Evolutionary conservation across 768 basidiomycete species (phyloP), one percentile per base, ranked within the genome.

Genomic region (Suillus occidentalis): DNA sequence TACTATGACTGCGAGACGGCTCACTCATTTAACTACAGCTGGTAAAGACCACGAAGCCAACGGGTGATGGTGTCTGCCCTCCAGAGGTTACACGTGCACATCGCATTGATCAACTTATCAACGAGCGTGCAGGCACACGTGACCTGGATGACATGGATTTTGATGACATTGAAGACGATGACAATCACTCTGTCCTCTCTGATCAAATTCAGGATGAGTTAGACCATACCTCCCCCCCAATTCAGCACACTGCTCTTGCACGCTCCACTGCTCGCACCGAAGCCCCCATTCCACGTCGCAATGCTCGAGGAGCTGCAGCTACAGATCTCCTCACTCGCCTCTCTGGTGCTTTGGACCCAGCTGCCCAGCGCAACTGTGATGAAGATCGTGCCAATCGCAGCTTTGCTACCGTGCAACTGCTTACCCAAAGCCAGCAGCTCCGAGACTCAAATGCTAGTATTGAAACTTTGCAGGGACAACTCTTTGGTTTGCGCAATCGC

Each of bases 381-480:
- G 71, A 72, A 13, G 69, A 74, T 10, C 65, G 67, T n/a, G 61
- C 72, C 7, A 60, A 62, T n/a, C 65, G 47, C 13, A 67, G 71
- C 9, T 57, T 77, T 49, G 71, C 73, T n/a, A 72, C 62, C 43
- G 70, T 68, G 0, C 76, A 78, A 45, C 39, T 72, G 10, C 58
- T 74, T 25, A 67, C 69, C 12, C 45, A 75, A 20, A 65, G 66
- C 1, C 68, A 72, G 36, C 75, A 77, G 61, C 70, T 77, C n/a
- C 64, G 70, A 25, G 72, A 77, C 43, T 14, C 18, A 47, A 64
- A 14, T 66, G 31, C 31, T 4, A 31, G 63, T 2, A 64, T 66
- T 37, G 66, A 75, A 16, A 55, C 53, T n/a, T 68, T 77, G 14
- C 68, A 66, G 18, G 61, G 62, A 25, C 57, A 36, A 36, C 34